Evolutionary conservation across 768 basidiomycete species (phyloP), one percentile per base, ranked within the genome.

Genomic region (Leccinum subgranulosum): DNA sequence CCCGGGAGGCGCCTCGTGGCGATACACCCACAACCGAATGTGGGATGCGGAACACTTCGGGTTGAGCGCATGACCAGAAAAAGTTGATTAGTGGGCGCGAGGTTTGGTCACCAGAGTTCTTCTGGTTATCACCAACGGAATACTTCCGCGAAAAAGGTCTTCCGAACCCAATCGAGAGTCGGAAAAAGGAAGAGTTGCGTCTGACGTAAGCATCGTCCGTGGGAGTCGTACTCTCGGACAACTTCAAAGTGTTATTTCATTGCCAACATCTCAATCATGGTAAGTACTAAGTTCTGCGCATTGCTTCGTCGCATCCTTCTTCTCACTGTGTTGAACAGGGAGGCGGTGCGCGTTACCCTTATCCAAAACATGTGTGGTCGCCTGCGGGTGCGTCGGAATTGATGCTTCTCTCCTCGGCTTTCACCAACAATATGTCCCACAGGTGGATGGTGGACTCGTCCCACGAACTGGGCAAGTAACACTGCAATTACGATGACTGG

Each of bases 381-480:
- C 94, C 95, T 68, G 81, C 94, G 63, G 92, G 92, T 92, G 53
- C 60, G 74, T 75, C 19, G 21, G 25, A 41, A 14, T 36, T 7
- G 14, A 23, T 5, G 12, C 17, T 9, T 46, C 25, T 31, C 27
- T 11, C 3, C 17, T 17, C 15, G 2, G 0, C 23, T 17, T 6
- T 27, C 45, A 25, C 15, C 56, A 49, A 63, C 47, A 33, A 17
- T 3, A 17, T 3, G 10, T 47, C 51, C 31, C 15, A 52, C 63
- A 93, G 93, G 94, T 76, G 94, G 94, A 66, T 98, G 94, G 94
- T 98, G 94, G 94, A 84, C 85, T 34, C 84, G 92, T 19, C 94
- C 94, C 7, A 77, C 84, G 23, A 96, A 94, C 76, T 97, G 94
- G 94, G 84, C 83, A 57, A 72, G 84, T 27, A 95, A 94, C 77